Evolutionary conservation across 2,329 filamentous ascomycete species (phyloP), one percentile per base, ranked within the genome.

Genomic region (Microdochium trichocladiopsis): DNA sequence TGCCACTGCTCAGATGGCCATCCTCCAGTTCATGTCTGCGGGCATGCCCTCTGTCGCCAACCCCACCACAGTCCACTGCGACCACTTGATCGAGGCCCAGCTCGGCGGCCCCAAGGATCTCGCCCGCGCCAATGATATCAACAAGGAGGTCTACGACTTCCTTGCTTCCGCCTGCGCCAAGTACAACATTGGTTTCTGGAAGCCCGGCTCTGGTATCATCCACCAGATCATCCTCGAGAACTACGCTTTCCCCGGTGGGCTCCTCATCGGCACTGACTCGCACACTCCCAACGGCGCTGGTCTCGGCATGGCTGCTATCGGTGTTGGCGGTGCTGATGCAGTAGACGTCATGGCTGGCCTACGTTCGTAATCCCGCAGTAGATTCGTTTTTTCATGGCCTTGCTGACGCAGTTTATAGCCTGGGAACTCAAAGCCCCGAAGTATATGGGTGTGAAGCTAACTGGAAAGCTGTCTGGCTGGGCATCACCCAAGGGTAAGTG

Each of bases 101-200:
- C 70, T 93, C 65, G 94, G 94, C 69, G 92, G 92, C 64, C 84
- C 80, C 59, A 94, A 96, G 84, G 94, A 99, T 88, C 79, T 97
- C 72, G 87, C 83, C 56, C 85, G 93, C 66, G 94, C 94, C 64
- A 79, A 93, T 67, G 82, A 85, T 63, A 96, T 96, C 78, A 97
- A 97, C 86, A 95, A 95, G 82, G 93, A 97, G 75, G 94, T 99
- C 63, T 99, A 97, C 77, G 88, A 97, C 76, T 99, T 99, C 82
- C 78, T 99, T 69, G 83, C 91, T 56, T 86, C 86, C 58, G 88
- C 93, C 60, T 97, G 93, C 72, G 92, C 92, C 68, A 99, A 97
- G 81, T 99, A 97, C 82, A 93, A 97, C 82, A 97, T 97, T 72
- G 94, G 94, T 79, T 97, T 97, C 87, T 99, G 94, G 94, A 90